phyloP scores from a whole-genome alignment of 768 basidiomycete genomes.

The Dacryopinax primogenitus region DNA sequence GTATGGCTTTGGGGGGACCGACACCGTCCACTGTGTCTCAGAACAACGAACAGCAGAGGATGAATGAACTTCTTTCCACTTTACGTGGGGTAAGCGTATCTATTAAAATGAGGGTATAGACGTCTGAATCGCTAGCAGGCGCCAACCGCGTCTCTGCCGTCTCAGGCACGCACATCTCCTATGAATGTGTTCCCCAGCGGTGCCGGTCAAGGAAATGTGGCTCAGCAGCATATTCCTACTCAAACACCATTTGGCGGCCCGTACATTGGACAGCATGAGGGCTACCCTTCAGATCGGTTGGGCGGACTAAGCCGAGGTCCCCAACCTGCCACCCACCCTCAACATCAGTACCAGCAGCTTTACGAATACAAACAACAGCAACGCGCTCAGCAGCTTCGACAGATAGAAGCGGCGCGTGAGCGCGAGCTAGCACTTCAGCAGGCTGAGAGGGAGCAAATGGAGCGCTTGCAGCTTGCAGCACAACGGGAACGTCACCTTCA shows the following conservation, averaged over 20 bases:
- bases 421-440: neutral
- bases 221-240: neutral
- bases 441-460: neutral
- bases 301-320: neutral
- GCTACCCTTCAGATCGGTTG: neutral
- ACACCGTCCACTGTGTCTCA: neutral
- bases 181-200: neutral
- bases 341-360: slow-evolving; percentile 1
- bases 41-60: slow-evolving; percentile 6
- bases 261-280: neutral
- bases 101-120: neutral
- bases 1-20: neutral
- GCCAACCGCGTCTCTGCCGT: neutral
- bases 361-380: slow-evolving; percentile 7
- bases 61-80: slow-evolving; percentile 1
- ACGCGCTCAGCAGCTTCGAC: neutral
- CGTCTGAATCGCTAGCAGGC: neutral
- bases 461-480: neutral
- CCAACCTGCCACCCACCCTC: neutral
- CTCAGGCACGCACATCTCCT: neutral
- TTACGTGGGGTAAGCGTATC: neutral
- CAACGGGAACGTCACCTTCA: neutral
- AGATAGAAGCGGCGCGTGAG: neutral
- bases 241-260: neutral
- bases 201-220: neutral